Evolutionary conservation across 208 protist genomes (phyloP).

Genomic region (Crithidia acanthocephali): DNA sequence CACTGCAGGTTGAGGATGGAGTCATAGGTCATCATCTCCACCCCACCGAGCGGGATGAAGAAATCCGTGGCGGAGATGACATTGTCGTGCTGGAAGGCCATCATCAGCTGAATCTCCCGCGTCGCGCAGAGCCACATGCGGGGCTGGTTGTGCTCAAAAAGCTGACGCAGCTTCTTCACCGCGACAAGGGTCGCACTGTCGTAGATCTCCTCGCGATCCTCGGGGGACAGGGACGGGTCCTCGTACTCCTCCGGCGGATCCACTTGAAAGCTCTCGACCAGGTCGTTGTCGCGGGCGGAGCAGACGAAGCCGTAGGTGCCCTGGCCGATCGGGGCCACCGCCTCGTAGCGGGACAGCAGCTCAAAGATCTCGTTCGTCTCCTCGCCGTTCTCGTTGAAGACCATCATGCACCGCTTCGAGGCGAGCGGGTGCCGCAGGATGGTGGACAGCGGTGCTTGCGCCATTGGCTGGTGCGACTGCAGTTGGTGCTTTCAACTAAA

Average conservation of each 20-base stretch:
- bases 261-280: constrained; percentile 56
- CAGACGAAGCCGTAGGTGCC: constrained; percentile 85
- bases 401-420: constrained; percentile 76
- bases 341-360: constrained; percentile 79
- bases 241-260: constrained; percentile 56
- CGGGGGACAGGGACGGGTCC: constrained; percentile 33
- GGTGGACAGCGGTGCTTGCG: constrained; percentile 36
- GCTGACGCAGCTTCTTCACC: constrained; percentile 75
- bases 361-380: constrained; percentile 77
- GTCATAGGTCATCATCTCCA: constrained; percentile 72
- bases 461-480: constrained; percentile 13
- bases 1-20: constrained; percentile 53
- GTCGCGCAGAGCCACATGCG: constrained; percentile 89
- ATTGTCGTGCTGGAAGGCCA: constrained; percentile 82
- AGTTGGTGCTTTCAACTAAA: too few relatives aligned
- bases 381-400: constrained; percentile 51
- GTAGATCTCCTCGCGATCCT: constrained; percentile 68
- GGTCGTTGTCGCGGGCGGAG: constrained; percentile 71
- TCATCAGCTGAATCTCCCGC: constrained; percentile 87
- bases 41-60: constrained; percentile 83
- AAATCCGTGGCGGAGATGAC: constrained; percentile 81
- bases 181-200: constrained; percentile 71
- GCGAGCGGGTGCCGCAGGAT: constrained; percentile 75
- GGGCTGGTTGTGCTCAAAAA: constrained; percentile 81
- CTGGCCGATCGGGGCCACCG: constrained; percentile 59